phyloP scores from a whole-genome alignment of 2,329 filamentous ascomycete genomes.

The Allantophomopsis lycopodina region DNA sequence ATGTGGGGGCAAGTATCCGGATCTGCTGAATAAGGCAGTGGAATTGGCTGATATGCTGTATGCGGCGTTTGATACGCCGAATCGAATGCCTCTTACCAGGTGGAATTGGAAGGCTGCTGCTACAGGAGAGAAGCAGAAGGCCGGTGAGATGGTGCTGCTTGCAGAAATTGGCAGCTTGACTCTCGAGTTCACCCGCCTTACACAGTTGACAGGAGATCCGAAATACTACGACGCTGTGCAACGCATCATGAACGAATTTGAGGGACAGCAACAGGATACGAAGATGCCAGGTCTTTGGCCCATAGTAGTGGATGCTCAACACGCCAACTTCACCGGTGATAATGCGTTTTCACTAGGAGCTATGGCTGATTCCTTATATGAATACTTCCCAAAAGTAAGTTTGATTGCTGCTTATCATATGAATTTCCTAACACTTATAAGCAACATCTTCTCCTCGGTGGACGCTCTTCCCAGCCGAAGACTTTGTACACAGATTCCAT shows the following conservation, averaged over 20 bases:
- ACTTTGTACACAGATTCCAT: constrained; percentile 31
- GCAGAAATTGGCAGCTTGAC: constrained; percentile 47
- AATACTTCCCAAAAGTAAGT: constrained; percentile 44
- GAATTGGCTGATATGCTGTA: constrained; percentile 61
- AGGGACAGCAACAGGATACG: constrained; percentile 36
- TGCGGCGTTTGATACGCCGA: constrained; percentile 71
- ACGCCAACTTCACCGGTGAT: constrained; percentile 40
- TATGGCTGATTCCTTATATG: constrained; percentile 43
- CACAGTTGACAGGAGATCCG: constrained; percentile 45
- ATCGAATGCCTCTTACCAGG: constrained; percentile 63
- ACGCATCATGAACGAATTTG: constrained; percentile 40
- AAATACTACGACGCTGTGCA: constrained; percentile 50
- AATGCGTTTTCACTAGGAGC: constrained; percentile 41
- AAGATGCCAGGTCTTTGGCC: constrained; percentile 51
- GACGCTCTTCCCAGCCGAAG: constrained; percentile 34
- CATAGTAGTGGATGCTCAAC: constrained; percentile 32
- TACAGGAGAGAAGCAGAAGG: constrained; percentile 45
- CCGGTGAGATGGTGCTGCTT: constrained; percentile 36
- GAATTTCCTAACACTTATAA: no score
- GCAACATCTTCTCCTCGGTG: constrained; percentile 53
- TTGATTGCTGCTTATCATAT: constrained; percentile 19
- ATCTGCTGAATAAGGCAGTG: constrained; percentile 54
- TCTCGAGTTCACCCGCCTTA: constrained; percentile 50
- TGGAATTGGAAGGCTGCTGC: constrained; percentile 23
- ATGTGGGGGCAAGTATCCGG: constrained; percentile 52